A percentile compares a stretch with the other conserved stretches of the same genome.
Conservation (phyloP, 2,329 filamentous ascomycete genomes). For the Blumeria graminis region DNA sequence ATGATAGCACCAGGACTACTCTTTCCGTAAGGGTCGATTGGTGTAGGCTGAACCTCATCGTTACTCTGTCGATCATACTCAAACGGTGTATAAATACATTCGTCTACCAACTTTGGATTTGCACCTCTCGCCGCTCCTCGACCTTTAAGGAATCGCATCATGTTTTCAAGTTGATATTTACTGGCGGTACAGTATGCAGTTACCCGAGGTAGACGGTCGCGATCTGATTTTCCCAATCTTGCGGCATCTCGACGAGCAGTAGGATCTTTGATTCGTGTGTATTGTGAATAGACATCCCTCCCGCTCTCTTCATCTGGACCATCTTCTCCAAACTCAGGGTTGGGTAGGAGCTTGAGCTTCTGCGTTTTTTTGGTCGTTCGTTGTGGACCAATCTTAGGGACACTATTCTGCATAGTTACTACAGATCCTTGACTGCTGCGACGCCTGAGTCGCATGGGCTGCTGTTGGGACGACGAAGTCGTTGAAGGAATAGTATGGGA, state of each 20-base stretch:
- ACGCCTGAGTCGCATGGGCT: slow-evolving; percentile 54
- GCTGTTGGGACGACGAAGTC: slow-evolving; percentile 17
- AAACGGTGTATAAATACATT: slow-evolving; percentile 93
- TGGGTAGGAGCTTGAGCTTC: slow-evolving; percentile 91
- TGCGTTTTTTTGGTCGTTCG: slow-evolving; percentile 86
- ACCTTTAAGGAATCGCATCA: slow-evolving; percentile 81
- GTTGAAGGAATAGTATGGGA: slow-evolving; percentile 14
- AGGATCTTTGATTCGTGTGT: slow-evolving; percentile 91
- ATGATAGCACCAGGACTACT: slow-evolving; percentile 11
- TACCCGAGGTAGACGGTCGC: slow-evolving; percentile 65
- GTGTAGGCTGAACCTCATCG: slow-evolving; percentile 24
- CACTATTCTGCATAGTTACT: slow-evolving; percentile 10
- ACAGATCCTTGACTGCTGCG: slow-evolving; percentile 53
- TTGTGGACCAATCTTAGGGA: slow-evolving; percentile 71
- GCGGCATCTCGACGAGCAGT: slow-evolving; percentile 82
- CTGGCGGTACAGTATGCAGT: slow-evolving; percentile 94
- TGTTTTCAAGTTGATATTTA: slow-evolving; percentile 67
- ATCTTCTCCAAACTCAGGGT: slow-evolving; percentile 61
- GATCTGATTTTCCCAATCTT: slow-evolving; percentile 75
- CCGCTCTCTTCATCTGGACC: slow-evolving; percentile 70
- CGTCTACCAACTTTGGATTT: slow-evolving; percentile 80
- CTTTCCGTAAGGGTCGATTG: slow-evolving; percentile 16
- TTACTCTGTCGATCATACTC: slow-evolving; percentile 27
- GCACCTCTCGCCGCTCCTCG: slow-evolving; percentile 53
- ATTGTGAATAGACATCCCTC: slow-evolving; percentile 90